Percentiles rank a stretch among this genome's conserved stretches.
phyloP scores from a whole-genome alignment of 805 yeast species.

The Starmera amethionina region DNA sequence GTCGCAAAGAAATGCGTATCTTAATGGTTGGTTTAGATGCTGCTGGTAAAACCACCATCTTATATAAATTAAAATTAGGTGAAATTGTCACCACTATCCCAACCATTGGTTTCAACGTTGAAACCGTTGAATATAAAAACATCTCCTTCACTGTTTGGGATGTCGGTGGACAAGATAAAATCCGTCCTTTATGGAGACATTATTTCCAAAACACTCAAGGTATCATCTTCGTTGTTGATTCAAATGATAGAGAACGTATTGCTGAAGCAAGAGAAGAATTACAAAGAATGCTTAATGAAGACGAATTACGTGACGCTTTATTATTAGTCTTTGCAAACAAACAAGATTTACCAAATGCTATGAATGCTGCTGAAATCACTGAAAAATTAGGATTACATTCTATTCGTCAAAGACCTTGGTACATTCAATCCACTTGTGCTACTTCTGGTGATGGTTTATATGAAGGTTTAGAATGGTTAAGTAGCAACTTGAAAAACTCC shows the following conservation, averaged over 20 bases:
- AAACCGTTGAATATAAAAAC: constrained; percentile 95
- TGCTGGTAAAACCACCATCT: constrained; percentile 96
- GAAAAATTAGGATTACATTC: constrained; percentile 95
- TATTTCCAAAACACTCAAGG: constrained; percentile 98
- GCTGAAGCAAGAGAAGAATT: constrained; percentile 97
- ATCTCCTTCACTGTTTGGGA: constrained; percentile 97
- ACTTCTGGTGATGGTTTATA: constrained; percentile 98
- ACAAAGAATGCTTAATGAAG: constrained; percentile 97
- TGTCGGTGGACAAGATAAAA: constrained; percentile 99
- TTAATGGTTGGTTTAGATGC: constrained; percentile 98
- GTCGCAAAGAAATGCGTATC: constrained; percentile 96
- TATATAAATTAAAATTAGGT: constrained; percentile 89
- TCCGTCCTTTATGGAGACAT: constrained; percentile 98
- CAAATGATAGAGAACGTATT: constrained; percentile 96
- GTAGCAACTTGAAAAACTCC: constrained; percentile 77
- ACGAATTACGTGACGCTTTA: constrained; percentile 93
- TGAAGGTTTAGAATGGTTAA: constrained; percentile 96
- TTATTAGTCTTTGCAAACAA: constrained; percentile 95
- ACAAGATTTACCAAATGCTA: constrained; percentile 98
- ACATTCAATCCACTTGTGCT: constrained; percentile 97
- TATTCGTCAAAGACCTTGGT: constrained; percentile 98
- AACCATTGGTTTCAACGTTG: constrained; percentile 95
- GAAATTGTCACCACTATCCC: constrained; percentile 95
- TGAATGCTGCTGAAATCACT: constrained; percentile 98
- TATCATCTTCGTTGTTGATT: constrained; percentile 94